Evolutionary conservation across 352 stramenopile genomes (phyloP), one percentile per base, ranked within the genome.

Genomic region (Aphanomyces astaci): DNA sequence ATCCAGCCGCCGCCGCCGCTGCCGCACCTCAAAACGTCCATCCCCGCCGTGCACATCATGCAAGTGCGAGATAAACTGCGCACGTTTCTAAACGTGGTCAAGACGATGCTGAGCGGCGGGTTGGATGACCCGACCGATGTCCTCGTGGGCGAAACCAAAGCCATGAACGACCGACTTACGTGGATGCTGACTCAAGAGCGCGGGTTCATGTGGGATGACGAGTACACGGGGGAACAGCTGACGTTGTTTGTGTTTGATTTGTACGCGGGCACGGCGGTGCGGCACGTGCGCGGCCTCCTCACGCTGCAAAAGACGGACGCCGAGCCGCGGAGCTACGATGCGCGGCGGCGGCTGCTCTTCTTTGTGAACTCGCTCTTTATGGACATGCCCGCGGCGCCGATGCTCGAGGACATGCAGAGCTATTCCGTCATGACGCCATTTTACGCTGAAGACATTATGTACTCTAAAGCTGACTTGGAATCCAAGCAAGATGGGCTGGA

Each of bases 291-390:
- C 63, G 96, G 95, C 17, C 81, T 99, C 55, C 73, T 99, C 30
- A 97, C 91, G 22, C 86, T 98, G 66, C 95, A 98, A 70, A 97
- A 97, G 43, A 96, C 98, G 62, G 96, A 99, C 72, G 95, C 96
- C 1, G 96, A 99, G 76, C 96, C 96, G 17, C 96, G 94, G 46
- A 98, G 92, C 27, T 96, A 96, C 66, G 97, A 99, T 77, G 97
- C 92, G 0, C 88, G 89, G 30, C 88, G 96, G 24, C 90, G 97
- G 27, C 75, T 99, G 28, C 92, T 98, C 5, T 99, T 99, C 80
- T 99, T 99, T 71, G 94, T 98, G 27, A 99, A 99, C 73, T 98
- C 96, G 64, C 75, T 99, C n/a, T 99, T 99, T 78, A 99, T 99
- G 97, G 96, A 99, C 73, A 98, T 99, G 87, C 97, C 97, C 0